Evolutionary conservation across 352 stramenopile species (phyloP).

Genomic region (Pythium insidiosum): DNA sequence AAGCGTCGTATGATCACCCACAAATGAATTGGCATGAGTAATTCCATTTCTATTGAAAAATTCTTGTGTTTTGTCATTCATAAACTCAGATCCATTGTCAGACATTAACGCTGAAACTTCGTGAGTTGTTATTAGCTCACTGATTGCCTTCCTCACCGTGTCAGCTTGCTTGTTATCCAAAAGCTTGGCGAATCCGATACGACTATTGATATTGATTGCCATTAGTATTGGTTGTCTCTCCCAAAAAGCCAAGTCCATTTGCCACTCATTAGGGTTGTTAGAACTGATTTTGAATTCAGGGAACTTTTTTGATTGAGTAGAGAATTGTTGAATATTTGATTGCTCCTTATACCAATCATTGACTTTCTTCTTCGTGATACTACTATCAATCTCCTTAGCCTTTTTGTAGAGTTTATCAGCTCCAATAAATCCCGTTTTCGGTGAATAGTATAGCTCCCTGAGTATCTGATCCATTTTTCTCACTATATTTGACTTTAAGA

Average conservation of each 20-base stretch:
- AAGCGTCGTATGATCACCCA: conserved; percentile 25
- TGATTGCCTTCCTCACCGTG: conserved; percentile 17
- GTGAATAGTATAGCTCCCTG: conserved; percentile 20
- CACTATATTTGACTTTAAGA: no score
- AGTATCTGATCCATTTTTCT: no score
- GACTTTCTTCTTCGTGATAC: conserved; percentile 14
- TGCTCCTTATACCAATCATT: conserved; percentile 14
- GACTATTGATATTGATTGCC: conserved; percentile 28
- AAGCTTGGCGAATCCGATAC: conserved; percentile 26
- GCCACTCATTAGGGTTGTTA: conserved; percentile 16
- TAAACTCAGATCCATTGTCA: conserved; percentile 31
- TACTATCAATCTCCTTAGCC: conserved; percentile 8
- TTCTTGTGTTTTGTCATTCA: conserved; percentile 18
- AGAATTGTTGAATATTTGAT: conserved; percentile 15
- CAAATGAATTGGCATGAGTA: conserved; percentile 29
- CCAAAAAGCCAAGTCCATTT: conserved; percentile 23
- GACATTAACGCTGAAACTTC: conserved; percentile 19
- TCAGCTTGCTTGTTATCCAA: conserved; percentile 22
- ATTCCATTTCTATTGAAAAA: conserved; percentile 24
- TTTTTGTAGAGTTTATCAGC: conserved; percentile 17
- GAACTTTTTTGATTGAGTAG: conserved; percentile 6
- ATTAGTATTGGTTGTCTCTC: conserved; percentile 15
- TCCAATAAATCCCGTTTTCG: conserved; percentile 16
- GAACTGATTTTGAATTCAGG: conserved; percentile 13
- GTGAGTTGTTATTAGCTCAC: conserved; percentile 12